A percentile compares a stretch with the other conserved stretches of the same genome.
Conservation (phyloP, 352 stramenopile genomes). For the Phytophthora chlamydospora region DNA sequence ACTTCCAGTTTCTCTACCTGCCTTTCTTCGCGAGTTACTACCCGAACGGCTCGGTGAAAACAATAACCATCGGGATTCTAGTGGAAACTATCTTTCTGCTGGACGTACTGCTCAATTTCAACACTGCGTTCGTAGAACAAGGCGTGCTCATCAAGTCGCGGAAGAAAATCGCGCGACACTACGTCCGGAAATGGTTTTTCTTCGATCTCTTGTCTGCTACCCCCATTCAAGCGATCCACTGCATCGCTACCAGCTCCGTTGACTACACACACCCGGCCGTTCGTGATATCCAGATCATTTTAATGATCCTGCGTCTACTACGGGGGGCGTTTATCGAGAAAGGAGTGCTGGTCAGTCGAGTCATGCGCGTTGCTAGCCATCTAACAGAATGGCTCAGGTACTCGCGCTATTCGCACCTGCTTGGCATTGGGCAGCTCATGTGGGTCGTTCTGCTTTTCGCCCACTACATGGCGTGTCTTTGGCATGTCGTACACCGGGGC, state of each 20-base stretch:
- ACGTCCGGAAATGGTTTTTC: constrained; percentile 7
- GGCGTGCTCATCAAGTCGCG: not conserved
- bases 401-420: constrained; percentile 30
- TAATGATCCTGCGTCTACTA: constrained; percentile 24
- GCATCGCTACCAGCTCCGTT: not conserved
- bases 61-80: constrained; percentile 7
- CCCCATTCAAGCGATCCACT: not conserved
- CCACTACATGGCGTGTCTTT: constrained; percentile 48
- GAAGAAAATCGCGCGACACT: constrained; percentile 18
- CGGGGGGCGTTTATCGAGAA: constrained; percentile 9
- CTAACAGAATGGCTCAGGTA: constrained; percentile 30
- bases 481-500: constrained; percentile 21
- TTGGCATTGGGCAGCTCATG: constrained; percentile 35
- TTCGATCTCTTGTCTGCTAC: constrained; percentile 9
- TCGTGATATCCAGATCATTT: not conserved
- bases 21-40: constrained; percentile 14
- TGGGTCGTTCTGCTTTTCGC: constrained; percentile 36
- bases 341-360: constrained; percentile 22
- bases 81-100: constrained; percentile 4
- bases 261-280: constrained; percentile 13
- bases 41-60: not conserved
- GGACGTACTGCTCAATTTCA: constrained; percentile 23
- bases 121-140: constrained; percentile 12
- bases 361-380: constrained; percentile 27
- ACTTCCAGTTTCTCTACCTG: constrained; percentile 25